A percentile compares a stretch with the other conserved stretches of the same genome.
phyloP scores from a whole-genome alignment of 176 grass and related monocot genomes.

The Tuctoria greenei region DNA sequence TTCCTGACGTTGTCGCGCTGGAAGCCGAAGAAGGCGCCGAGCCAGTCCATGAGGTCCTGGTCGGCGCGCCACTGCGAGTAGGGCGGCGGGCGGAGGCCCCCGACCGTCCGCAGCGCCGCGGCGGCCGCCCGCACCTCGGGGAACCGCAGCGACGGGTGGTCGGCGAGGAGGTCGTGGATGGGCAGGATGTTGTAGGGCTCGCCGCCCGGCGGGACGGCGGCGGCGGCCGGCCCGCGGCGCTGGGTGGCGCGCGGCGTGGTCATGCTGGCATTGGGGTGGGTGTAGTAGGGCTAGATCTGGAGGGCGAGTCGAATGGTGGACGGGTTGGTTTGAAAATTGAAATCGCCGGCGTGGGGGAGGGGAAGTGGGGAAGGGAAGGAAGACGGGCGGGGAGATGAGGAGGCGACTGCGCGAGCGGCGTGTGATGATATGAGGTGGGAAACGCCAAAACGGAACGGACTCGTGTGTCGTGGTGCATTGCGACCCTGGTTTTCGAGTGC shows the following conservation, averaged over 20 bases:
- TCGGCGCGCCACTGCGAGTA: constrained; percentile 50
- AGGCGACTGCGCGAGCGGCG: background rate
- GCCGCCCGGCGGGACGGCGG: constrained; percentile 22
- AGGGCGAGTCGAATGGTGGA: background rate
- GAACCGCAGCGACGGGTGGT: constrained; percentile 83
- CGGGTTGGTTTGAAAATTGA: constrained; percentile 48
- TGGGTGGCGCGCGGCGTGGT: constrained; percentile 46
- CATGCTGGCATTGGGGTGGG: constrained; percentile 54
- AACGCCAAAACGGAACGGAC: background rate
- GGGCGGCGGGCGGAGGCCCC: constrained; percentile 59
- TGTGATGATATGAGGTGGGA: background rate
- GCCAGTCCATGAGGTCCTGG: constrained; percentile 90
- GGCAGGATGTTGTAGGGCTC: constrained; percentile 88
- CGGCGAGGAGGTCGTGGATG: constrained; percentile 82
- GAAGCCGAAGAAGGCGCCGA: constrained; percentile 88
- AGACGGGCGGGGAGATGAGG: background rate
- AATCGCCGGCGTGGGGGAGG: constrained; percentile 28
- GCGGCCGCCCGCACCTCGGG: constrained; percentile 88
- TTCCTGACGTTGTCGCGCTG: constrained; percentile 91
- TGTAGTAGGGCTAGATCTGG: constrained; percentile 50
- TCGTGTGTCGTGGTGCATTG: background rate
- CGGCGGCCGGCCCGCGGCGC: constrained; percentile 17
- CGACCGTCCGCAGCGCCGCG: constrained; percentile 54
- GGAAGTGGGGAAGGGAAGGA: background rate
- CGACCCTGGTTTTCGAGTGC: background rate